Conservation (phyloP, 2,329 filamentous ascomycete species). For the Cladobotryum mycophilum region DNA sequence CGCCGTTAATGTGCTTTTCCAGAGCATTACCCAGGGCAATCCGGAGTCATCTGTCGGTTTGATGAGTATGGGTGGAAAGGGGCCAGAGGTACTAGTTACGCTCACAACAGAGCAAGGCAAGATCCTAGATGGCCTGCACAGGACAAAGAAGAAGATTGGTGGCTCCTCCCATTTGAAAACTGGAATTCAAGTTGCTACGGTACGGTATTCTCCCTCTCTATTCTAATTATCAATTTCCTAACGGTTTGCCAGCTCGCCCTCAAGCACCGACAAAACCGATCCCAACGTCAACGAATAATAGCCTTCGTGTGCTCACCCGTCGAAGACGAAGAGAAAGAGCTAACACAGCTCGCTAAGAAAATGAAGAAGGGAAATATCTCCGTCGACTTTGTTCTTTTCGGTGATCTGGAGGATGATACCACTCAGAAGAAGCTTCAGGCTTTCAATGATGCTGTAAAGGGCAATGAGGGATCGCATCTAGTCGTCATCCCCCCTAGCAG, state of each 20-base stretch:
- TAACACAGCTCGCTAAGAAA: constrained; percentile 87
- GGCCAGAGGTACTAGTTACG: constrained; percentile 94
- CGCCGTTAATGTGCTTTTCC: constrained; percentile 91
- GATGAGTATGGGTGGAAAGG: constrained; percentile 98
- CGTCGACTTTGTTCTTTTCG: constrained; percentile 92
- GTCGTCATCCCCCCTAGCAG: constrained; percentile 86
- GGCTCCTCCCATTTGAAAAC: constrained; percentile 85
- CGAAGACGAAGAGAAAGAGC: constrained; percentile 79
- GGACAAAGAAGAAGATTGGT: constrained; percentile 84
- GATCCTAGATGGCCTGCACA: constrained; percentile 85
- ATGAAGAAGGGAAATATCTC: constrained; percentile 98
- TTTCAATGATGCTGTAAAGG: constrained; percentile 91
- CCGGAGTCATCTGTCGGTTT: constrained; percentile 95
- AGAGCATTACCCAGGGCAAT: constrained; percentile 89
- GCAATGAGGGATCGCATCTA: constrained; percentile 83
- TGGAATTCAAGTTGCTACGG: constrained; percentile 88
- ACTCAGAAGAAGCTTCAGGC: constrained; percentile 86
- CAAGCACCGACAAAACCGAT: constrained; percentile 97
- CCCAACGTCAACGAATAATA: constrained; percentile 92
- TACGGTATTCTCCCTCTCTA: constrained; percentile 42
- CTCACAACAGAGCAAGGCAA: constrained; percentile 95
- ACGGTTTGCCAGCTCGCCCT: constrained; percentile 65
- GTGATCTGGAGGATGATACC: constrained; percentile 83
- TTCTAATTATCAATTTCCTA: not conserved
- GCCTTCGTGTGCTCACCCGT: constrained; percentile 94